A percentile compares a stretch with the other conserved stretches of the same genome.
These are phyloP conservation scores for Diplodia scrobiculata DNA, from an alignment of 2,329 filamentous ascomycete genomes.

Conservation along the genomic window DNA sequence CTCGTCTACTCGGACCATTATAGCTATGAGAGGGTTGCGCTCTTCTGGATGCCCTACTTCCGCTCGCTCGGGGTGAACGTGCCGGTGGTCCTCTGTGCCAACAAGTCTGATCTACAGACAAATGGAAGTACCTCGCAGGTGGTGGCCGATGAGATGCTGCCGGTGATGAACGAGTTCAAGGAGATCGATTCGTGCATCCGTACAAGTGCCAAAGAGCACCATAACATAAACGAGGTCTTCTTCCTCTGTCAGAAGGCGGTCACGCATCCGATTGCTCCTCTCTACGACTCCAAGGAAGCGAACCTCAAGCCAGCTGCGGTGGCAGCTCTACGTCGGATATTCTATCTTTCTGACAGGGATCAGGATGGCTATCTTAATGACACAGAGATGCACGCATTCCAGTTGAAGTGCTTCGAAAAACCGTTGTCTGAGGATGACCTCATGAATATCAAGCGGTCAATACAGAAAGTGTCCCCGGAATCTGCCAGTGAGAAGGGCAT, in stretches of 20 bases:
- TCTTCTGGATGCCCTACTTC: conserved; percentile 99
- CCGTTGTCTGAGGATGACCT: conserved; percentile 78
- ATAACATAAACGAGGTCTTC: conserved; percentile 92
- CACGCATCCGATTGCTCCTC: conserved; percentile 90
- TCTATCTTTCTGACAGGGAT: conserved; percentile 95
- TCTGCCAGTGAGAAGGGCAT: conserved; percentile 71
- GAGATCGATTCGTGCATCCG: conserved; percentile 98
- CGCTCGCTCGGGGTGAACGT: conserved; percentile 97
- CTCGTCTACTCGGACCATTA: conserved; percentile 98
- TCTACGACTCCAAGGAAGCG: conserved; percentile 92
- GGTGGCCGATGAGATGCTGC: conserved; percentile 95
- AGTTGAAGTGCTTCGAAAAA: conserved; percentile 89
- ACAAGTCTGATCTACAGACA: conserved; percentile 86
- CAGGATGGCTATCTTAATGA: conserved; percentile 92
- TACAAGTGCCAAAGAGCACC: conserved; percentile 86
- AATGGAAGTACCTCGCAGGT: conserved; percentile 79
- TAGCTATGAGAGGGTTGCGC: conserved; percentile 93
- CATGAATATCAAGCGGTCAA: conserved; percentile 85
- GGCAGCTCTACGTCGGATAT: conserved; percentile 82
- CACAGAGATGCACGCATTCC: conserved; percentile 86
- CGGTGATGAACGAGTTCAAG: conserved; percentile 97
- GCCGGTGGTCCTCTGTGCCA: conserved; percentile 92
- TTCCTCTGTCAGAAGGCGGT: conserved; percentile 98
- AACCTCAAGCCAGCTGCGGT: conserved; percentile 85
- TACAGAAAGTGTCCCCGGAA: conserved; percentile 67